A percentile compares a stretch with the other conserved stretches of the same genome.
Evolutionary conservation across 169 alveolate genomes (phyloP).

Genomic region (Eimeria maxima): DNA sequence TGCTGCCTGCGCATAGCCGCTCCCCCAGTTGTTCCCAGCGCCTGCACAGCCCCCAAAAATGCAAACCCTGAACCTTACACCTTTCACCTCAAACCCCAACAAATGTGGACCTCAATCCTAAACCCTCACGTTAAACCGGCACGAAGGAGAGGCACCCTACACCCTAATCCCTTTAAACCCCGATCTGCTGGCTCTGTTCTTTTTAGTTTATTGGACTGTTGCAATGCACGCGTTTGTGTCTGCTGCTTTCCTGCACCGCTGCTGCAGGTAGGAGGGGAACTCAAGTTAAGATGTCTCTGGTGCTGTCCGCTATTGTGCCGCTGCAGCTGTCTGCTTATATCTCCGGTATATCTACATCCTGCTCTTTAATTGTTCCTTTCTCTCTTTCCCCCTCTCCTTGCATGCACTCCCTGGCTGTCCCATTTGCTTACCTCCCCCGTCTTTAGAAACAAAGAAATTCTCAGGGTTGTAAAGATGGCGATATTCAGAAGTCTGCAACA

Average conservation of each 20-base stretch:
- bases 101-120: neutral
- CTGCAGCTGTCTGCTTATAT: no score
- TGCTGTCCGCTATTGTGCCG: no score
- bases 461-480: conserved; percentile 98
- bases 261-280: no score
- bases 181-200: neutral
- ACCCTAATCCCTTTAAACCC: neutral
- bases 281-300: no score
- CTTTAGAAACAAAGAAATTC: conserved; percentile 97
- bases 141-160: neutral
- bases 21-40: conserved; percentile 99
- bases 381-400: no score
- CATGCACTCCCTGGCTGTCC: no score
- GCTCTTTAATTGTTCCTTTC: no score
- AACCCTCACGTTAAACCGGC: neutral
- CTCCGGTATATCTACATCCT: no score
- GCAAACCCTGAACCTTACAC: neutral
- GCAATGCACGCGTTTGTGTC: no score
- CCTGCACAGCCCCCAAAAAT: conserved; percentile 89
- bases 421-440: conserved; percentile 94
- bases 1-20: conserved; percentile 97
- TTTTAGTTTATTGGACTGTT: no score
- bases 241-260: no score
- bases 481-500: conserved; percentile 91
- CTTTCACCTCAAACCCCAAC: neutral